Evolutionary conservation across 805 yeast species (phyloP), one percentile per base, ranked within the genome.

Genomic region (Jamesozyma gamospora): DNA sequence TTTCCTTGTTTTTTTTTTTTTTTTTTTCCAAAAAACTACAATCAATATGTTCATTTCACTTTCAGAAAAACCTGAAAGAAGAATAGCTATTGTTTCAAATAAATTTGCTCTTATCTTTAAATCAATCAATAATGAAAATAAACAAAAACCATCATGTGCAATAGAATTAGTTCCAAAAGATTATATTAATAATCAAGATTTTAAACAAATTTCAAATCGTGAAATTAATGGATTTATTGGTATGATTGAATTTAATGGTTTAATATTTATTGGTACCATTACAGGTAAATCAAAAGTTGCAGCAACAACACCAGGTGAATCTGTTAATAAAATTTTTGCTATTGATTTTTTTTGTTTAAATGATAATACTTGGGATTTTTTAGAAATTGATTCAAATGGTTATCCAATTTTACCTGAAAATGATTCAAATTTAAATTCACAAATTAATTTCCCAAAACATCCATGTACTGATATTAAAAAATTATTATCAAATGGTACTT

Each of bases 331-430:
- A 50, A 88, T 92, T 35, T 72, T 70, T 53, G 76, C 77, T n/a
- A 95, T 90, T 28, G 96, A 88, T 49, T 92, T 92, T 56, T 73
- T 82, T 48, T 82, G 94, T 42, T 62, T 92, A 41, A 75, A 79
- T 19, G 70, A 70, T 32, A 65, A 74, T 32, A 73, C 75, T 21
- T 90, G 95, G 95, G 97, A 92, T 62, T 82, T 72, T 47, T 66
- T 75, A 16, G 82, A 75, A 18, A 58, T 82, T 24, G 90, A 83
- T 49, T 55, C 75, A 10, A 74, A 74, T 48, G 94, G 94, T 0
- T 73, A 68, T 51, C 82, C 90, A 0, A 58, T 72, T 2, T 53
- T 67, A 11, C 64, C 70, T 3, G 53, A 46, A 3, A 68, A 64
- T n/a, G 60, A 57, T 3, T 59, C 50, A 13, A 51, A 34, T 49